Evolutionary conservation across 805 yeast genomes (phyloP), one percentile per base, ranked within the genome.

Genomic region (Candida ficus): DNA sequence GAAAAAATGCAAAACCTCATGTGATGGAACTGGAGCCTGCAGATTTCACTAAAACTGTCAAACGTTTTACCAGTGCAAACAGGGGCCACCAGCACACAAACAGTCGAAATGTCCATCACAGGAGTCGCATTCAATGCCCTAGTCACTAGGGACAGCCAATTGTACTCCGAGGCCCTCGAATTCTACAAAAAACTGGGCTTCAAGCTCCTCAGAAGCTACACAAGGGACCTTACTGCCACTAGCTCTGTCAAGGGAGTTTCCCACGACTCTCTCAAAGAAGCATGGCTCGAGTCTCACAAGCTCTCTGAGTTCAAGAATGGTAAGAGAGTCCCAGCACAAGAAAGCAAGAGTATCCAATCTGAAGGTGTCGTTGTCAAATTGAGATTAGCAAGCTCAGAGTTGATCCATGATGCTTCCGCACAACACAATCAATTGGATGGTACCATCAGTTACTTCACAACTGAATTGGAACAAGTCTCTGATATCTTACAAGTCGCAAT

Each of bases 211-310:
- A 77, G 81, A 55, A 77, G 70, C 50, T 83, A 70, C 59, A 68
- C 79, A 45, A 80, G 81, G 47, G 74, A 66, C 57, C 54, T 62
- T 36, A 48, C 43, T 18, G 54, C 56, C 35, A 60, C 55, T 40
- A 65, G 68, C 45, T 61, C 64, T 41, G 58, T 67, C 13, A 59
- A 65, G 34, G 90, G 90, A 5, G 66, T 83, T 34, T 73, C 87
- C 8, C 68, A 66, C 42, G 87, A 82, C 47, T 82, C 90, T 1
- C 54, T 80, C 37, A 73, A 69, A 47, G 95, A 84, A 60, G 61
- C 76, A 22, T 84, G 95, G 95, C 57, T 84, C 35, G 85, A 82
- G 58, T 64, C 79, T 18, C 82, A 78, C 58, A 87, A 85, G 17
- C 63, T 57, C 72, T 76, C 63, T 67, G 87, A 39, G 58, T 76